Base-by-base conservation (phyloP, 75 land plant species). In the Ceratopteris richardii region DNA sequence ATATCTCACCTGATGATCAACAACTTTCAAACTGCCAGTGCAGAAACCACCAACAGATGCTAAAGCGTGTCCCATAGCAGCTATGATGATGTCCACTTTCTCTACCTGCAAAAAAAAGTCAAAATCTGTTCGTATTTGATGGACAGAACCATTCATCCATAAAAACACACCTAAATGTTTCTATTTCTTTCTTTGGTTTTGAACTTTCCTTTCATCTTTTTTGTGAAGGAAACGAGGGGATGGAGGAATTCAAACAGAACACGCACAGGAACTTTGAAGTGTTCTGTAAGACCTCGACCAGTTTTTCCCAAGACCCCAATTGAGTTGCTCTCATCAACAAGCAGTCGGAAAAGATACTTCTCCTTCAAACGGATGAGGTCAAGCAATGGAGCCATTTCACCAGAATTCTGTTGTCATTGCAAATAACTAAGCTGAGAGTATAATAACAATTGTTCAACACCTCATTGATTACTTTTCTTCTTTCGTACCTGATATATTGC, bases 41-140 rank as follows among this genome's bases (percentile, higher is more conserved):
- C 97, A 92, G 43, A 92, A 88, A 62, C 97, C 97, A 20, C 97
- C 97, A 61, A 79, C 86, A 20, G 90, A 85, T 25, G 94, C 97
- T 46, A 92, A 76, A 51, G 97, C 81, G 71, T 82, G 77, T 29
- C 97, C 97, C 97, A 92, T 92, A 12, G 80, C 81, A 61, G 97
- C 83, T 60, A 95, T 92, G 54, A 92, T 72, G 33, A 92, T 82
- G 69, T 92, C 97, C 60, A 92, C 68, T 66, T 88, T 88, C 50
- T 82, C 95, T 66, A 92, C 60, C 97, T 92, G 80, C 48, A 62
- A 24, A 0, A 21, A 48, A 27, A 39, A 21, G 29, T 1, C 2
- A 30, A 36, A 27, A 18, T 29, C 19, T 12, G n/a, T 56, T n/a
- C 2, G n/a, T n/a, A 73, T 37, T 3, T 26, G 54, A n/a, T 14